Evolutionary conservation across 768 basidiomycete genomes (phyloP), one percentile per base, ranked within the genome.

Genomic region (Termitomyces heimii): DNA sequence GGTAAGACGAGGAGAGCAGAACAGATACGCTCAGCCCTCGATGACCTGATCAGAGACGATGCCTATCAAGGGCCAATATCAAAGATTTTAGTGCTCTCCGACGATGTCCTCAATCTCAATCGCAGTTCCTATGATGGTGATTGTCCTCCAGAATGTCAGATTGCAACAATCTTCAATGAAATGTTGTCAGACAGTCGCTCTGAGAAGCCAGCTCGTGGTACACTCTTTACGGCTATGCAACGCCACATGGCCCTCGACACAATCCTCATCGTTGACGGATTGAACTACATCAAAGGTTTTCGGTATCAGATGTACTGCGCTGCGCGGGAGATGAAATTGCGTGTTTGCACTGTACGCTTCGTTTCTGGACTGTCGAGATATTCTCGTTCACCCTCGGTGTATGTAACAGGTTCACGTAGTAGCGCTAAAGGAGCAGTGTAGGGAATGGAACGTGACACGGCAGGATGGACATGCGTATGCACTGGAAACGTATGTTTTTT

Each of bases 261-360:
- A 0, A 83, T 98, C 64, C 79, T 97, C 57, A 89, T 99, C 62
- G 80, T 94, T 59, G 97, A 99, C 67, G 84, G 87, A 14, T 80
- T 90, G 63, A 98, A 98, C 67, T 98, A 99, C 72, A 98, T 98
- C 79, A 98, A 99, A 69, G 96, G 96, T 12, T 97, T 94, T 68
- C 85, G 97, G 31, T 99, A 99, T 71, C 97, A 99, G 70, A 86
- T 99, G 75, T 97, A 98, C 68, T 98, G 96, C 67, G 92, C 92
- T 1, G 95, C 94, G 5, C 77, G 94, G 52, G 97, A 99, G 67
- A 80, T 86, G 62, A 89, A 88, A 63, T 77, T 93, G 28, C 78
- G 95, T 34, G 84, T 89, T 5, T 93, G 90, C 70, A 98, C 97
- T 46, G 95, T 97, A 83, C 76, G 64, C 65, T 57, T 16, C 34